phyloP scores from a whole-genome alignment of 2,329 filamentous ascomycete species.

The Diaporthe australafricana region DNA sequence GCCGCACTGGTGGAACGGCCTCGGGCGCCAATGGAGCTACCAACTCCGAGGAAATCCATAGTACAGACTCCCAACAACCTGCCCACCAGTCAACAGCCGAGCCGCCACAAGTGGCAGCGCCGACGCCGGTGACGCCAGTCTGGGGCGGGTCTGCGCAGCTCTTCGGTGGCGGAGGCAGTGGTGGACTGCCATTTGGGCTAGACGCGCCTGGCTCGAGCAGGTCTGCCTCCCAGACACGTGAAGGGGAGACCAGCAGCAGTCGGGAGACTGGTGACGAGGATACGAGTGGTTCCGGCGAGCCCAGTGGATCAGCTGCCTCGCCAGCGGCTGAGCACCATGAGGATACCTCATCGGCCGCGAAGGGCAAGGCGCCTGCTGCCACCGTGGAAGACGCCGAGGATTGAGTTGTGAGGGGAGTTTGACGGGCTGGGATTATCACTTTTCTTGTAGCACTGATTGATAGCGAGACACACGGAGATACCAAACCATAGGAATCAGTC shows the following conservation, averaged over 20 bases:
- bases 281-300: neutral
- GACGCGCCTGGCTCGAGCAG: constrained; percentile 38
- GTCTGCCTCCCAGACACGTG: constrained; percentile 33
- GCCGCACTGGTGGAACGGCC: neutral
- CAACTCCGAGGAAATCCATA: constrained; percentile 7
- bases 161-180: constrained; percentile 50
- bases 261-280: constrained; percentile 7
- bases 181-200: constrained; percentile 36
- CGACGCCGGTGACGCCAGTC: constrained; percentile 60
- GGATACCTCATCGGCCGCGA: constrained; percentile 42
- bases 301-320: neutral
- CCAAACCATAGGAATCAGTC: constrained; percentile 16
- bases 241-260: constrained; percentile 34
- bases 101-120: constrained; percentile 54
- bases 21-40: neutral
- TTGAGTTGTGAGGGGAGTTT: neutral
- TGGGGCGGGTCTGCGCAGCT: constrained; percentile 65
- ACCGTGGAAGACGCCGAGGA: constrained; percentile 36
- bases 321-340: constrained; percentile 36
- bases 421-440: neutral
- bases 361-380: constrained; percentile 41
- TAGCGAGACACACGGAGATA: constrained; percentile 30
- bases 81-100: constrained; percentile 32
- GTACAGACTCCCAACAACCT: constrained; percentile 16
- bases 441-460: constrained; percentile 18